Conservation (phyloP, 2,329 filamentous ascomycete genomes). For the Monosporascus sp. region DNA sequence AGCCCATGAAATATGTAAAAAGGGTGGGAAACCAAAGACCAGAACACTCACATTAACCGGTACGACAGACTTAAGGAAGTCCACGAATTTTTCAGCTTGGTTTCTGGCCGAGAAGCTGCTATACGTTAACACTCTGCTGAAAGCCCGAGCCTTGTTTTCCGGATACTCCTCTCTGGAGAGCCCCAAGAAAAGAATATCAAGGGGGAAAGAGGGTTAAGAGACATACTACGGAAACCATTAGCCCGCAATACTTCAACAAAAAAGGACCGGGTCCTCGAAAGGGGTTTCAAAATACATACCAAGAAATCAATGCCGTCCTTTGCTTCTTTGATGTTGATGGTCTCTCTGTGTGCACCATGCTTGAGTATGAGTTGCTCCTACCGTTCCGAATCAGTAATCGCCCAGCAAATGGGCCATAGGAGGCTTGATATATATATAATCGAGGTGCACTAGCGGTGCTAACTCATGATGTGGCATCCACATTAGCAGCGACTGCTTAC, state of each 20-base stretch:
- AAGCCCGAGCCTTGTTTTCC: not conserved
- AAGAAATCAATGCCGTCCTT: constrained; percentile 96
- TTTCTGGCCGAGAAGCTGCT: constrained; percentile 70
- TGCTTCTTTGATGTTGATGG: constrained; percentile 96
- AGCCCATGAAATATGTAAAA: not conserved
- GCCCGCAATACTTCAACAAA: not conserved
- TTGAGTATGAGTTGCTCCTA: constrained; percentile 89
- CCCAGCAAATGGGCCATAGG: not conserved
- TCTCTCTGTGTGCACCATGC: constrained; percentile 84
- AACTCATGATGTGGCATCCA: too few relatives aligned
- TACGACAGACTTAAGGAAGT: constrained; percentile 78
- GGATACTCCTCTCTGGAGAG: too few relatives aligned
- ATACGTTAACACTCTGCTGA: not conserved
- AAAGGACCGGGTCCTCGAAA: not conserved
- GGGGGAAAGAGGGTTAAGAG: not conserved
- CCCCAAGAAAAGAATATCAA: not conserved
- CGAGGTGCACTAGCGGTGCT: too few relatives aligned
- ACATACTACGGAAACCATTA: not conserved
- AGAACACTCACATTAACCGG: constrained; percentile 38
- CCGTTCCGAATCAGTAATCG: not conserved
- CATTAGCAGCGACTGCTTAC: not conserved
- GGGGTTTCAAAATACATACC: not conserved
- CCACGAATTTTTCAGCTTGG: constrained; percentile 85
- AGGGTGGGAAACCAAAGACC: not conserved
- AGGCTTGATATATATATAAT: too few relatives aligned